Conservation (phyloP, 192 early-diverging fungal genomes). For the Chytriomyces confervae region DNA sequence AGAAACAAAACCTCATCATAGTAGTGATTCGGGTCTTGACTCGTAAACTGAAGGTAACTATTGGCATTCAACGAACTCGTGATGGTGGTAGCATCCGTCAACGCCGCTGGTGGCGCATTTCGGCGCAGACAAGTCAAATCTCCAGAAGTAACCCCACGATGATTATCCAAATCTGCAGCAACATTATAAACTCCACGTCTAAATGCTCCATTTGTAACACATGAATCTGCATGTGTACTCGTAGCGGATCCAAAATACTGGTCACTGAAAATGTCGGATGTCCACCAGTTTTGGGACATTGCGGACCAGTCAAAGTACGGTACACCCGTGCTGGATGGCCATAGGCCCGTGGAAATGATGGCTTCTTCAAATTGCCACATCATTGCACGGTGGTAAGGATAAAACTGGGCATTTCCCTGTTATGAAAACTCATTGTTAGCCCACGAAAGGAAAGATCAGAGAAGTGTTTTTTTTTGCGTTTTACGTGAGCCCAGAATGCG, state of each 20-base stretch:
- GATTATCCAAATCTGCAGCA: not conserved
- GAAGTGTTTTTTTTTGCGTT: not conserved
- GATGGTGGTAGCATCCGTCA: constrained; percentile 1
- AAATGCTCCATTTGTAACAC: constrained; percentile 19
- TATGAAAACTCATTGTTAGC: not conserved
- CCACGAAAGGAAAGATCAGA: not conserved
- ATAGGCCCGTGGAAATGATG: not conserved
- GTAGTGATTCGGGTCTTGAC: constrained; percentile 19
- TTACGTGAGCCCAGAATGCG: constrained; percentile 14
- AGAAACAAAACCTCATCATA: not conserved
- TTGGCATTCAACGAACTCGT: constrained; percentile 20
- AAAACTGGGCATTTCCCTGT: constrained; percentile 36
- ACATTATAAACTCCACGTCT: not conserved
- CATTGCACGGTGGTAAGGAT: constrained; percentile 31
- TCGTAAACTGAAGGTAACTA: constrained; percentile 9
- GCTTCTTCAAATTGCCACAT: constrained; percentile 20
- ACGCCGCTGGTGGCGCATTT: not conserved
- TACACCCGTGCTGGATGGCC: not conserved
- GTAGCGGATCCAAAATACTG: constrained; percentile 15
- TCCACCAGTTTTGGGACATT: constrained; percentile 24
- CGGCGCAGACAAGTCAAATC: constrained; percentile 24
- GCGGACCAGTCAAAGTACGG: constrained; percentile 33
- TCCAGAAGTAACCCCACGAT: constrained; percentile 3
- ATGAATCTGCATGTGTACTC: not conserved
- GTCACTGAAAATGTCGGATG: constrained; percentile 7